Conservation (phyloP, 306 rosid genomes). For the Prunus mira region DNA sequence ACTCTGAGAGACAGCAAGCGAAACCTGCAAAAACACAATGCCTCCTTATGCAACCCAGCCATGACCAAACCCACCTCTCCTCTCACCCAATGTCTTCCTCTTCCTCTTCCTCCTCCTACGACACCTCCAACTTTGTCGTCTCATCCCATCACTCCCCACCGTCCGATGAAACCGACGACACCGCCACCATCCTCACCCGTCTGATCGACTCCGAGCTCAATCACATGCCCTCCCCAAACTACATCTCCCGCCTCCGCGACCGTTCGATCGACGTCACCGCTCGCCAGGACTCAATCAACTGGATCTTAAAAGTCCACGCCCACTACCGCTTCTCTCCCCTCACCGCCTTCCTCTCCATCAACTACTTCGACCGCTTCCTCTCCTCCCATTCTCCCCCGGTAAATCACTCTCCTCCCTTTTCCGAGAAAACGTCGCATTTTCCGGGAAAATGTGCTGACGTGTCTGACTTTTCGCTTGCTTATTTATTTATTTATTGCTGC, state of each 20-base stretch:
- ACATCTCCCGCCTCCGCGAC: constrained; percentile 41
- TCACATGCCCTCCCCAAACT: constrained; percentile 33
- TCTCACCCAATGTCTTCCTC: background rate
- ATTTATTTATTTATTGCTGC: background rate
- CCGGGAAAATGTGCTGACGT: background rate
- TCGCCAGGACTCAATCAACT: constrained; percentile 63
- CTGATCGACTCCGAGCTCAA: constrained; percentile 22
- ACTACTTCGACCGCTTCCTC: constrained; percentile 75
- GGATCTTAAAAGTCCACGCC: constrained; percentile 75
- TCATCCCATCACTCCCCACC: background rate
- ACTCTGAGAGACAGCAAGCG: background rate
- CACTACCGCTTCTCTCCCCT: constrained; percentile 45
- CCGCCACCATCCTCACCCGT: background rate
- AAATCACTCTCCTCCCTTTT: background rate
- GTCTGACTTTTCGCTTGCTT: background rate
- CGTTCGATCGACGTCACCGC: constrained; percentile 37
- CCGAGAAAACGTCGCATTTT: constrained; percentile 1
- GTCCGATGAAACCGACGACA: constrained; percentile 5
- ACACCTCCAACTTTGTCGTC: background rate
- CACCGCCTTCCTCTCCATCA: constrained; percentile 71
- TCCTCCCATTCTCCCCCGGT: constrained; percentile 56
- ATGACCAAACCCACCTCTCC: constrained; percentile 15
- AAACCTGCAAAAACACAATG: background rate
- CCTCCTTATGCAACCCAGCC: constrained; percentile 8
- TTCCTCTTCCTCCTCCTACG: background rate